These are phyloP conservation scores for Sporisorium iseilematis-ciliati DNA, from an alignment of 1,284 basidiomycete species.

Conservation along the genomic window DNA sequence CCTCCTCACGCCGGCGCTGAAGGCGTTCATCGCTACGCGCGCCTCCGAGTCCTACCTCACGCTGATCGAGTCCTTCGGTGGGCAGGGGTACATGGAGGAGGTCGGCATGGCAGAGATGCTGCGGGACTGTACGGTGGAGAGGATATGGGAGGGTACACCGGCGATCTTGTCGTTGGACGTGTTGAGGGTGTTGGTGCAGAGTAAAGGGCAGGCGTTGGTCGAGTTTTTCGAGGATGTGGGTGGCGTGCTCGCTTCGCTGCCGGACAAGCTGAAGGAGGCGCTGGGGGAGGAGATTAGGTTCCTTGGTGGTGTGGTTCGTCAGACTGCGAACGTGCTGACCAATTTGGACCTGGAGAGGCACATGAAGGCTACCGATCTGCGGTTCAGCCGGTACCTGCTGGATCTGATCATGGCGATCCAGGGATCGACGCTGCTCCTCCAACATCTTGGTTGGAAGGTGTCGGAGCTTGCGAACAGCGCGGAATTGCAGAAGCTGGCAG, in stretches of 20 bases:
- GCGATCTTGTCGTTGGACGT: constrained; percentile 79
- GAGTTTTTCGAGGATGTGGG: constrained; percentile 70
- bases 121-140: constrained; percentile 79
- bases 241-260: constrained; percentile 22
- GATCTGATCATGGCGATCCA: constrained; percentile 49
- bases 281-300: constrained; percentile 23
- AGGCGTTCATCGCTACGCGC: constrained; percentile 80
- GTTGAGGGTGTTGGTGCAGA: constrained; percentile 73
- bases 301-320: constrained; percentile 10
- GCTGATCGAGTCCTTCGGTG: constrained; percentile 80
- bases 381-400: constrained; percentile 42
- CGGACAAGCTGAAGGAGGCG: background rate
- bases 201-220: constrained; percentile 70
- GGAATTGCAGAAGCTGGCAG: constrained; percentile 29
- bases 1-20: constrained; percentile 78
- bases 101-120: constrained; percentile 72
- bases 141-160: constrained; percentile 80
- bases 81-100: constrained; percentile 86
- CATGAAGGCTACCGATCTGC: constrained; percentile 29
- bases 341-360: constrained; percentile 26
- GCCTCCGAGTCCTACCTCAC: constrained; percentile 78
- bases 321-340: constrained; percentile 13
- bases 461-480: background rate
- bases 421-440: constrained; percentile 38
- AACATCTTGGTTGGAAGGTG: constrained; percentile 46